Evolutionary conservation across 1,284 basidiomycete species (phyloP), one percentile per base, ranked within the genome.

Genomic region (Cryptococcus wingfieldii): DNA sequence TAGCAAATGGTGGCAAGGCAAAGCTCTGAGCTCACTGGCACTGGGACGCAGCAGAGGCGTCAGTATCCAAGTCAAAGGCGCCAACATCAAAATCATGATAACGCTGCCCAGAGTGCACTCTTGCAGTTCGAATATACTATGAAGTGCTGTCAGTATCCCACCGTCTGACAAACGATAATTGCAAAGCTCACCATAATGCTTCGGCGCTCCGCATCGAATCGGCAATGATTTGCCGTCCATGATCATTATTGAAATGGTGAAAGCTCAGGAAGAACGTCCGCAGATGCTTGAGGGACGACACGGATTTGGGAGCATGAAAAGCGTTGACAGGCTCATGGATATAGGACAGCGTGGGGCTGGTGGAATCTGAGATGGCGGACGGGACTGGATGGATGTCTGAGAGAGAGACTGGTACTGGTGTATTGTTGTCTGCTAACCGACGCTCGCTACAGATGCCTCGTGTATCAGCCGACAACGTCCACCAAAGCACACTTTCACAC

Each of bases 61-160:
- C 23, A 66, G 23, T 19, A 74, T 42, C 57, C 61, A 65, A 4
- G 54, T 51, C n/a, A 68, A 39, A 42, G 70, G 69, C 27, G 58
- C 58, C 25, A 71, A 46, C 52, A 65, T 47, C 31, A 63, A 51
- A 41, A 74, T 56, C 52, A 63, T 61, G 19, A 74, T 25, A 28
- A 69, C 46, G 47, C 65, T 67, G 7, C 59, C 61, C 8, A 70
- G 16, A 43, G 68, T 59, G 44, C 63, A 63, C 39, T 63, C 62
- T 53, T 72, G 72, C 37, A 72, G 60, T 47, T 74, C 72, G 48
- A 72, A 71, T 53, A 74, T 74, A 8, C 71, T 74, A 27, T 31
- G 4, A 25, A 46, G 18, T 18, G 10, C 28, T 16, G 19, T 46
- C 13, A 51, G 19, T 38, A 46, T 18, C 34, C 18, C n/a, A 10